Conservation (phyloP, 495 filamentous ascomycete genomes). For the Talaromyces wortmannii region DNA sequence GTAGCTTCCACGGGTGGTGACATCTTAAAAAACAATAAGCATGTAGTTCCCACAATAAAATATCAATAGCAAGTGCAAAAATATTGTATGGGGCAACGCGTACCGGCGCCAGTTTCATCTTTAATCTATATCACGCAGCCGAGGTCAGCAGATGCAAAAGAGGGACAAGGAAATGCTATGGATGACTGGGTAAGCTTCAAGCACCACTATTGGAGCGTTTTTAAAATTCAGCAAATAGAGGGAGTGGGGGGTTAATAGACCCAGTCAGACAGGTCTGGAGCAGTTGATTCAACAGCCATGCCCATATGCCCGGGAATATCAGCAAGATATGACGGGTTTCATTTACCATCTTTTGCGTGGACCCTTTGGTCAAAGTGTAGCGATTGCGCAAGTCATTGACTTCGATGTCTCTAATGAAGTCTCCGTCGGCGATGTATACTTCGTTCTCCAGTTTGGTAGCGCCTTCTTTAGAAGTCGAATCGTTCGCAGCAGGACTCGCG, state of each 20-base stretch:
- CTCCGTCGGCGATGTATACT: conserved; percentile 89
- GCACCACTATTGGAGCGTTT: conserved; percentile 50
- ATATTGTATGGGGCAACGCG: conserved; percentile 51
- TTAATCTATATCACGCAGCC: conserved; percentile 95
- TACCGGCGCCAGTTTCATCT: conserved; percentile 99
- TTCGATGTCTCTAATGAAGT: conserved; percentile 97
- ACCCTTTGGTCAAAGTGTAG: conserved; percentile 95
- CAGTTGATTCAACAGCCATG: conserved; percentile 20
- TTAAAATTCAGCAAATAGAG: conserved; percentile 28
- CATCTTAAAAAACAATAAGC: conserved; percentile 80
- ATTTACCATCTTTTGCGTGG: conserved; percentile 99
- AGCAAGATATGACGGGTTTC: conserved; percentile 64
- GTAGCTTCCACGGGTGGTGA: conserved; percentile 94
- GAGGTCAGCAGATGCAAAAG: conserved; percentile 98
- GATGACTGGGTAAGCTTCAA: conserved; percentile 79
- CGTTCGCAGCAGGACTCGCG: conserved; percentile 39
- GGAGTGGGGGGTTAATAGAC: conserved; percentile 16
- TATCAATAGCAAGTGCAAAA: conserved; percentile 30
- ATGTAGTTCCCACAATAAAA: conserved; percentile 42
- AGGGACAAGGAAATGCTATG: conserved; percentile 67
- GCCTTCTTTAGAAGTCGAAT: conserved; percentile 34
- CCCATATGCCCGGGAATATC: conserved; percentile 60
- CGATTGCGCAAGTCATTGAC: conserved; percentile 97
- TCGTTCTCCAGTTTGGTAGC: conserved; percentile 68
- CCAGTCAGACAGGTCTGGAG: conserved; percentile 18